phyloP scores from a whole-genome alignment of 164 flowering plant genomes.

The Dillenia turbinata region DNA sequence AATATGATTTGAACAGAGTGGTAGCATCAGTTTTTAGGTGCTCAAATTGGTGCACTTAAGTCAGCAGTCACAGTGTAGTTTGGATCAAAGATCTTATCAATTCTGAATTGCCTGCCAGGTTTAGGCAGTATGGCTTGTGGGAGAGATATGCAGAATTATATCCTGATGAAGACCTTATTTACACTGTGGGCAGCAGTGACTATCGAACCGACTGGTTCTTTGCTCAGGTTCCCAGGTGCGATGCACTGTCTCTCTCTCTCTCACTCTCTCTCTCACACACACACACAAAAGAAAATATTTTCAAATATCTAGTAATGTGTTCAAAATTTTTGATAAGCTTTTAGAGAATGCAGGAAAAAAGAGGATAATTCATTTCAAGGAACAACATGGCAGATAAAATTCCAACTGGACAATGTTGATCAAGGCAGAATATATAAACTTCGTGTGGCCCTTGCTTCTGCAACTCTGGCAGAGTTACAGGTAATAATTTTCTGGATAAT shows the following conservation, averaged over 20 bases:
- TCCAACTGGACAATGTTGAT: conserved; percentile 16
- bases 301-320: too few species aligned
- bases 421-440: conserved; percentile 19
- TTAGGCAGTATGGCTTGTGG: conserved; percentile 68
- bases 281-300: too few species aligned
- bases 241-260: too few species aligned
- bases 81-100: too few species aligned
- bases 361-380: conserved; percentile 34
- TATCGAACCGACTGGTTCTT: conserved; percentile 50
- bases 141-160: conserved; percentile 44
- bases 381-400: conserved; percentile 49
- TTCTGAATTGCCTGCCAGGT: conserved; percentile 24
- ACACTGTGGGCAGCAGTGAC: conserved; percentile 28
- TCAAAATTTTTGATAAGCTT: too few species aligned
- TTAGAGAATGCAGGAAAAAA: conserved; percentile 26
- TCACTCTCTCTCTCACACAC: too few species aligned
- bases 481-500: conserved; percentile 4
- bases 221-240: conserved; percentile 60
- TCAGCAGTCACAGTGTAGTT: too few species aligned
- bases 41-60: too few species aligned
- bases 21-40: too few species aligned
- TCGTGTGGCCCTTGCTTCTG: conserved; percentile 29
- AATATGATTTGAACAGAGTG: too few species aligned
- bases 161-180: conserved; percentile 39
- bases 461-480: conserved; percentile 22